Base-by-base conservation (phyloP, 352 stramenopile genomes). In the Phytophthora agathidicida region DNA sequence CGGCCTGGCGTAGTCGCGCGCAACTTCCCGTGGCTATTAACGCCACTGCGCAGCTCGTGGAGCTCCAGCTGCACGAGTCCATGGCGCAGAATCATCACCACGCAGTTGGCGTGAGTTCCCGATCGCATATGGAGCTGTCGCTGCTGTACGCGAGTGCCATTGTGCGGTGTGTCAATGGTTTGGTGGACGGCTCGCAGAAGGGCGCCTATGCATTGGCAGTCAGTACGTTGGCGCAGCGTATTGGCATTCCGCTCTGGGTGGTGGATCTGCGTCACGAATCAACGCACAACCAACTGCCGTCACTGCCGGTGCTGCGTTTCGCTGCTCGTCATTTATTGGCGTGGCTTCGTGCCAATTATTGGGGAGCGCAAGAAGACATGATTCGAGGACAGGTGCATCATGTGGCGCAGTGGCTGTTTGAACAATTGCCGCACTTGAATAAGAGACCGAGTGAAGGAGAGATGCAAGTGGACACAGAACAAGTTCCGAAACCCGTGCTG, bases 201-300 rank as follows among this genome's bases (percentile, higher is more conserved):
- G 84, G 84, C 17, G 60, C 76, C 35, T 93, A 93, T 61, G 86
- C 86, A 16, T 73, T 79, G 69, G 77, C 86, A 3, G 83, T 94
- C 49, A 94, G 86, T 27, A 56, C 65, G 11, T 59, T 94, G 38
- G 96, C 91, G 44, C 75, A 91, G 32, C 79, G 92, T 28, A 91
- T 98, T 16, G 94, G 94, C 47, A 91, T 98, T 36, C 94, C 94
- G 23, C 66, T 90, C 8, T 98, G 94, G 94, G 81, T 98, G 52
- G 94, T 98, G 22, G 92, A 98, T 46, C 58, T 98, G 59, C 86
- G 94, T 22, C 94, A 98, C 61, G 92, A 98, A 52, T 92, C 91
- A 19, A 96, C 91, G 14, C 94, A 98, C 63, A 97, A 97, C 71
- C 83, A 96, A 43, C 65, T 98, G 36, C 94, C 94, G n/a, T 89